Percentiles rank a stretch among this genome's conserved stretches.
These are phyloP conservation scores for Ambrosia artemisiifolia DNA, from an alignment of 129 eudicot genomes.

Conservation along the genomic window DNA sequence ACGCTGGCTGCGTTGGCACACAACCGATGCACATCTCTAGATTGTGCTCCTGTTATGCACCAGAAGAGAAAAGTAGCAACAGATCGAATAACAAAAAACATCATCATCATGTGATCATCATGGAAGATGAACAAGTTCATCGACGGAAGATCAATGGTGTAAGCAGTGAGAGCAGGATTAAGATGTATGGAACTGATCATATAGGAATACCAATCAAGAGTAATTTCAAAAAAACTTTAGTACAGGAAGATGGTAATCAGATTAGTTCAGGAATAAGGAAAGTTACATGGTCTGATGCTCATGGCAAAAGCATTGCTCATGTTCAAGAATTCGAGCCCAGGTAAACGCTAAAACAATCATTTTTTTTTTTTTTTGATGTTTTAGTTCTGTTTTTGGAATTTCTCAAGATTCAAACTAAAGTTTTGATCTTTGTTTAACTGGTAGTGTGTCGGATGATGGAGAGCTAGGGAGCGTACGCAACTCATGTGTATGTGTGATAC, in stretches of 20 bases:
- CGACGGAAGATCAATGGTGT: constrained; percentile 11
- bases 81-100: constrained; percentile 1
- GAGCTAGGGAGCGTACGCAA: constrained; percentile 35
- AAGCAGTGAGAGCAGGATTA: background rate
- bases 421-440: constrained; percentile 14
- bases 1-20: constrained; percentile 42
- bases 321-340: constrained; percentile 48
- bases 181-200: background rate
- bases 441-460: constrained; percentile 33
- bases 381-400: background rate
- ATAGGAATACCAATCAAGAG: constrained; percentile 32
- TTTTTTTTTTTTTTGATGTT: background rate
- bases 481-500: constrained; percentile 47
- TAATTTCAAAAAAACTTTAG: constrained; percentile 32
- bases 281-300: constrained; percentile 47
- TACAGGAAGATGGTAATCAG: background rate
- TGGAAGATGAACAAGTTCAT: constrained; percentile 7
- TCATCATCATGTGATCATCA: background rate
- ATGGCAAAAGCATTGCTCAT: constrained; percentile 52
- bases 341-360: constrained; percentile 9
- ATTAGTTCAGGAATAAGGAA: constrained; percentile 23
- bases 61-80: constrained; percentile 3
- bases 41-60: constrained; percentile 46
- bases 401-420: constrained; percentile 18
- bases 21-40: constrained; percentile 37